These are phyloP conservation scores for Endocarpon pusillum DNA, from an alignment of 495 filamentous ascomycete species.

Conservation along the genomic window DNA sequence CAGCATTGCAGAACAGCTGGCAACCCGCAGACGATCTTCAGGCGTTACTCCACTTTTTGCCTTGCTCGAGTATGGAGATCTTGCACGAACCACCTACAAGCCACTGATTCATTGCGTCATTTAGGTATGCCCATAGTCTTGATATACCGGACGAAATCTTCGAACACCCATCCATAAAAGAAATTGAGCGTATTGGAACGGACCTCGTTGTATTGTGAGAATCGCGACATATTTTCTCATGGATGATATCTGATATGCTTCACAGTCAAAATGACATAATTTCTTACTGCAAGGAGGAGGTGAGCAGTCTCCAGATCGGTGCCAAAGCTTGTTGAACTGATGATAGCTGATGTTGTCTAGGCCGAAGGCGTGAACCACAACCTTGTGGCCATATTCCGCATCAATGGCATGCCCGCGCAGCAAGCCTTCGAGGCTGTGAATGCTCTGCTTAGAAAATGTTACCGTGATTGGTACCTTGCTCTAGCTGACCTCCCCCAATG, in stretches of 20 bases:
- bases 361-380: slow-evolving; percentile 17
- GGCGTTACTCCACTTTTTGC: slow-evolving; percentile 17
- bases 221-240: not conserved
- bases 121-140: slow-evolving; percentile 16
- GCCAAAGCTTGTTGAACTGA: not conserved
- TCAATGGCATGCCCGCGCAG: slow-evolving; percentile 13
- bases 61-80: slow-evolving; percentile 14
- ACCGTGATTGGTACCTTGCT: slow-evolving; percentile 19
- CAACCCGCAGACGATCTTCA: slow-evolving; percentile 11
- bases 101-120: not conserved
- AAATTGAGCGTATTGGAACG: slow-evolving; percentile 16
- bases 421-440: slow-evolving; percentile 16
- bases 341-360: slow-evolving; percentile 5
- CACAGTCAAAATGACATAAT: slow-evolving; percentile 18
- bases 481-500: slow-evolving; percentile 15
- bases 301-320: slow-evolving; percentile 1
- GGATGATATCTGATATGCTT: not conserved
- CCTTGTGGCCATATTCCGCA: slow-evolving; percentile 15
- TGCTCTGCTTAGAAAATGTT: slow-evolving; percentile 12
- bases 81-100: not conserved
- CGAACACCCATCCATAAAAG: slow-evolving; percentile 12
- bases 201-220: slow-evolving; percentile 18
- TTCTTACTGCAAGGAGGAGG: slow-evolving; percentile 18
- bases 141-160: slow-evolving; percentile 17
- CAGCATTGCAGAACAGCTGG: slow-evolving; percentile 12